Evolutionary conservation across 768 basidiomycete genomes (phyloP).

Genomic region (Jaapia argillacea): DNA sequence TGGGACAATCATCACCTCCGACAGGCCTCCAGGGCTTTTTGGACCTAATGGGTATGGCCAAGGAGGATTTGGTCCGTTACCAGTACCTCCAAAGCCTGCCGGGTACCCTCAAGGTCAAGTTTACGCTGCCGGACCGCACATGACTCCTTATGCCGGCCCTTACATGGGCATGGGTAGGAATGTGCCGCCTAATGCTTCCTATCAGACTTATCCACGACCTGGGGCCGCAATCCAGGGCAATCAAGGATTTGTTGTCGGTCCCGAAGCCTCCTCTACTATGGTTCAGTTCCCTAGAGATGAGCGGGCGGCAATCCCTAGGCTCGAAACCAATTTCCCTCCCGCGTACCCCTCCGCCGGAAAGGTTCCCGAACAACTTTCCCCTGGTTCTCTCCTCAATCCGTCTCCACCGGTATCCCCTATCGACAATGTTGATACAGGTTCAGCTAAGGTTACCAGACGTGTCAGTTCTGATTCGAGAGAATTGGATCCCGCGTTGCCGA

Average conservation of each 20-base stretch:
- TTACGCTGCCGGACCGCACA: not conserved
- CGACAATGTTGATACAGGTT: not conserved
- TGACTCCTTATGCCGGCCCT: not conserved
- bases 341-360: not conserved
- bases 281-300: not conserved
- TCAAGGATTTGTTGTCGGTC: too few species aligned
- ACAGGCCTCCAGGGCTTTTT: not conserved
- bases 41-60: not conserved
- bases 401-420: not conserved
- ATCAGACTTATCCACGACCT: not conserved
- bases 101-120: not conserved
- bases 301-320: not conserved
- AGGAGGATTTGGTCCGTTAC: not conserved
- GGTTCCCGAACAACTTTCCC: too few species aligned
- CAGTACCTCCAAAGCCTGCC: not conserved
- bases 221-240: too few species aligned
- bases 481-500: conserved; percentile 11
- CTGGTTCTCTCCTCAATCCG: not conserved
- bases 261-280: not conserved
- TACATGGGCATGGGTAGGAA: not conserved
- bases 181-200: not conserved
- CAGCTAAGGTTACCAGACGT: not conserved
- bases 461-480: conserved; percentile 6
- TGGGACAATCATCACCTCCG: not conserved
- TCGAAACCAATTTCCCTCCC: not conserved